A percentile compares a stretch with the other conserved stretches of the same genome.
phyloP scores from a whole-genome alignment of 2,329 filamentous ascomycete genomes.

The Neopestalotiopsis clavispora region DNA sequence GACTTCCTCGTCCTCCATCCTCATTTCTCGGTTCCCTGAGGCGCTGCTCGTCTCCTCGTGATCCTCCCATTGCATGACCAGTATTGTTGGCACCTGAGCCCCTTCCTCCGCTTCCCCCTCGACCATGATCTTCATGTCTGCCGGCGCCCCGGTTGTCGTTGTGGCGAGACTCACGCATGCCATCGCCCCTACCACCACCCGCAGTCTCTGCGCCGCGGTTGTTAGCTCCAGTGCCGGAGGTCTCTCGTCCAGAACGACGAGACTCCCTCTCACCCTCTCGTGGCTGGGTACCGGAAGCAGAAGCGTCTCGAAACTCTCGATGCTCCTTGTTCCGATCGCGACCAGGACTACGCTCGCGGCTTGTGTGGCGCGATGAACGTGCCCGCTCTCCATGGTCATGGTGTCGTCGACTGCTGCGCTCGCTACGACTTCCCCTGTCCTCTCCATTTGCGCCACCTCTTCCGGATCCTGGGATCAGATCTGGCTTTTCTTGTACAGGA shows the following conservation, averaged over 20 bases:
- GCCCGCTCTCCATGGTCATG: conserved; percentile 49
- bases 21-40: conserved; percentile 37
- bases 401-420: conserved; percentile 43
- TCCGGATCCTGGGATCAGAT: conserved; percentile 42
- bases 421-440: conserved; percentile 37
- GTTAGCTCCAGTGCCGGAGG: conserved; percentile 3
- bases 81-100: conserved; percentile 36
- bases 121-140: conserved; percentile 35
- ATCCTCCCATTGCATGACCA: conserved; percentile 38
- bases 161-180: conserved; percentile 33
- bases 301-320: conserved; percentile 34
- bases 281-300: conserved; percentile 29
- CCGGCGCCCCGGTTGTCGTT: conserved; percentile 16
- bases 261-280: conserved; percentile 36
- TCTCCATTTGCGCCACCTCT: conserved; percentile 38
- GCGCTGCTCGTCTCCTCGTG: conserved; percentile 40
- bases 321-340: conserved; percentile 47
- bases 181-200: conserved; percentile 23
- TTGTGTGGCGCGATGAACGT: conserved; percentile 49
- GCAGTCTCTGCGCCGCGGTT: not conserved
- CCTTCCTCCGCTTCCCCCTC: conserved; percentile 21
- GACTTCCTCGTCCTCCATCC: conserved; percentile 42
- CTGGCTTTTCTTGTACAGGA: conserved; percentile 53
- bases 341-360: conserved; percentile 53
- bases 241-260: conserved; percentile 29